Conservation (phyloP, 2,329 filamentous ascomycete species). For the Cladosporium sphaerospermum region DNA sequence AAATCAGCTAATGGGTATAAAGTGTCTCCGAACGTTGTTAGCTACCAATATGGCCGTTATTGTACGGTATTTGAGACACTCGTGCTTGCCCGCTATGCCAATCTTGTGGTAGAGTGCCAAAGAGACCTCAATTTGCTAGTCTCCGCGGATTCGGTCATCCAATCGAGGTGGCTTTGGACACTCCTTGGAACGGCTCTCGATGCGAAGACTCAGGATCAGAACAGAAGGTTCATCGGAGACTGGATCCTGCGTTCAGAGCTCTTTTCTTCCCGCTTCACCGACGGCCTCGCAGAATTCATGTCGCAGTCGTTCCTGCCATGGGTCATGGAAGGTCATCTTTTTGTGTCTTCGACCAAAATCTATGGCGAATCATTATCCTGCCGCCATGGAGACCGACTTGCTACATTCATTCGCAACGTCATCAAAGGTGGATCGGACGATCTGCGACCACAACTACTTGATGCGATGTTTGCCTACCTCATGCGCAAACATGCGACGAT, state of each 20-base stretch:
- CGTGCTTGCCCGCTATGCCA: constrained; percentile 43
- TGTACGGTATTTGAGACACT: constrained; percentile 44
- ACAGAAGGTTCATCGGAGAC: constrained; percentile 40
- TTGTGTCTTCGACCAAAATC: constrained; percentile 34
- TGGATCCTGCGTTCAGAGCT: constrained; percentile 36
- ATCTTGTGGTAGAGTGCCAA: constrained; percentile 43
- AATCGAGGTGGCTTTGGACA: constrained; percentile 36
- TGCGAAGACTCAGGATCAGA: constrained; percentile 39
- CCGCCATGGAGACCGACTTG: constrained; percentile 36
- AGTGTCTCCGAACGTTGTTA: constrained; percentile 15
- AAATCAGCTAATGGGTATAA: constrained; percentile 4
- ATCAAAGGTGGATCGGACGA: constrained; percentile 18
- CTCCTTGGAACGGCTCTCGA: constrained; percentile 38
- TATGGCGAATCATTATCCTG: constrained; percentile 29
- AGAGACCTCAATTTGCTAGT: constrained; percentile 37
- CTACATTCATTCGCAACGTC: constrained; percentile 31
- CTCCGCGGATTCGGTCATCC: constrained; percentile 30
- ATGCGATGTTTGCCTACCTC: constrained; percentile 25
- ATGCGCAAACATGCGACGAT: constrained; percentile 27
- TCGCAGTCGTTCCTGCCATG: constrained; percentile 40
- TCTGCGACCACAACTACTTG: constrained; percentile 21
- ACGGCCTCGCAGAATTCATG: constrained; percentile 33
- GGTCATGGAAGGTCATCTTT: constrained; percentile 41
- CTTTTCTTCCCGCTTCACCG: constrained; percentile 16
- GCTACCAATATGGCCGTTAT: constrained; percentile 37